A percentile compares a stretch with the other conserved stretches of the same genome.
Evolutionary conservation across 208 protist genomes (phyloP).

Genomic region (Blastocrithidia nonstop): DNA sequence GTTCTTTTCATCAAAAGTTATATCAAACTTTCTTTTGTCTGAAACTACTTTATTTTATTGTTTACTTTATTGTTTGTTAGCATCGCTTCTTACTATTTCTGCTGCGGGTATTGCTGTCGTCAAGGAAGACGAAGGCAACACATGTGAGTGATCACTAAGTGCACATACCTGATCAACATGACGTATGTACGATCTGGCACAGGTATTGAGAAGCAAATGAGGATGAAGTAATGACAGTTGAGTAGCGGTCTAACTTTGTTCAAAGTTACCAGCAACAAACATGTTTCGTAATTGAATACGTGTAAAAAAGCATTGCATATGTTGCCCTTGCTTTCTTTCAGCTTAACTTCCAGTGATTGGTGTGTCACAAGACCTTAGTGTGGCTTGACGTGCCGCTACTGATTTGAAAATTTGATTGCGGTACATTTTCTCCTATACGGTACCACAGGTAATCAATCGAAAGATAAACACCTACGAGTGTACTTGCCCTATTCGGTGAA

Average conservation of each 20-base stretch:
- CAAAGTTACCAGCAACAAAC: conserved; percentile 38
- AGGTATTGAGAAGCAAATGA: neutral
- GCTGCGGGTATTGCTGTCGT: neutral
- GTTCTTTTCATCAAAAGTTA: too few relatives aligned
- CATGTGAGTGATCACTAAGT: conserved; percentile 56
- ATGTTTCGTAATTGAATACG: conserved; percentile 66
- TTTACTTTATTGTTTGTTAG: neutral
- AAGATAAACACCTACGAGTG: conserved; percentile 90
- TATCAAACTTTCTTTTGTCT: too few relatives aligned
- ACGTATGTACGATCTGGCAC: conserved; percentile 4
- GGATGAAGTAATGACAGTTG: conserved; percentile 54
- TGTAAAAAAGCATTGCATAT: conserved; percentile 49
- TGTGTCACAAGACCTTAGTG: neutral
- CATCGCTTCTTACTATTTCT: neutral
- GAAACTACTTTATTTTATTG: too few relatives aligned
- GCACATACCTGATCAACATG: conserved; percentile 19
- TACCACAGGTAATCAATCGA: conserved; percentile 89
- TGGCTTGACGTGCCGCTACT: conserved; percentile 55
- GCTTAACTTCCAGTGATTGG: neutral
- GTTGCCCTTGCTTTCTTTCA: neutral
- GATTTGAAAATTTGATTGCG: conserved; percentile 95
- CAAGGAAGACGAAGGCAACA: conserved; percentile 20
- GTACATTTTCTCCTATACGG: conserved; percentile 98
- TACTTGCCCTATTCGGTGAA: conserved; percentile 95
- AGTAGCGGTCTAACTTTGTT: conserved; percentile 37